phyloP scores from a whole-genome alignment of 2,329 filamentous ascomycete species.

The Neophaeococcomyces mojaviensis region DNA sequence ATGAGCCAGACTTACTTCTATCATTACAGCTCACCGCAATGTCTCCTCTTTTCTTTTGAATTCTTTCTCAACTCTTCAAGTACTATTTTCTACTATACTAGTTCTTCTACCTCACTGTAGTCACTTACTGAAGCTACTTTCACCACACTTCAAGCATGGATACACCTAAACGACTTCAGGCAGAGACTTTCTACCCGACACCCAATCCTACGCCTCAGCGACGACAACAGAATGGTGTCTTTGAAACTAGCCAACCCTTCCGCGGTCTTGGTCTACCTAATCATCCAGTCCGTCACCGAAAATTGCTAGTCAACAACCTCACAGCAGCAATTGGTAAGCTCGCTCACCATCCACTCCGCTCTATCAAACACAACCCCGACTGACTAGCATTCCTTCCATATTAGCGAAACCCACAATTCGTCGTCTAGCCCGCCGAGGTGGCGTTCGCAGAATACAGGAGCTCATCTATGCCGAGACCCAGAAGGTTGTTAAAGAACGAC shows the following conservation, averaged over 20 bases:
- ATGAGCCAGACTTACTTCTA: too few relatives aligned
- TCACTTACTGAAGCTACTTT: constrained; percentile 24
- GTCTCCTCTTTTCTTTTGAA: not conserved
- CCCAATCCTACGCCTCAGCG: too few relatives aligned
- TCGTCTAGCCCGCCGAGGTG: constrained; percentile 32
- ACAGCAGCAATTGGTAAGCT: constrained; percentile 27
- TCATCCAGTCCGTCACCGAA: not conserved
- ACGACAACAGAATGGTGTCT: too few relatives aligned
- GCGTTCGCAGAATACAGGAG: constrained; percentile 25
- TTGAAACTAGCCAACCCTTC: too few relatives aligned
- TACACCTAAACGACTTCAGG: too few relatives aligned
- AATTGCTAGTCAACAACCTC: constrained; percentile 15
- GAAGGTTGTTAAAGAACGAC: constrained; percentile 15
- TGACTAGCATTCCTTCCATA: not conserved
- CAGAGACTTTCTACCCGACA: too few relatives aligned
- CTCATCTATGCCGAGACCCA: constrained; percentile 27
- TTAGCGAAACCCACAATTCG: constrained; percentile 20
- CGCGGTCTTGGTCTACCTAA: not conserved
- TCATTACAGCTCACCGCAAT: not conserved
- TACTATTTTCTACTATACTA: not conserved
- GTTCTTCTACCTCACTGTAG: constrained; percentile 20
- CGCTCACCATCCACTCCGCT: not conserved
- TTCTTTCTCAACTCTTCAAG: too few relatives aligned
- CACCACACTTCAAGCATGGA: too few relatives aligned
- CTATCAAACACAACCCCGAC: not conserved